A percentile compares a stretch with the other conserved stretches of the same genome.
Conservation (phyloP, 495 filamentous ascomycete species). For the Podospora comata region DNA sequence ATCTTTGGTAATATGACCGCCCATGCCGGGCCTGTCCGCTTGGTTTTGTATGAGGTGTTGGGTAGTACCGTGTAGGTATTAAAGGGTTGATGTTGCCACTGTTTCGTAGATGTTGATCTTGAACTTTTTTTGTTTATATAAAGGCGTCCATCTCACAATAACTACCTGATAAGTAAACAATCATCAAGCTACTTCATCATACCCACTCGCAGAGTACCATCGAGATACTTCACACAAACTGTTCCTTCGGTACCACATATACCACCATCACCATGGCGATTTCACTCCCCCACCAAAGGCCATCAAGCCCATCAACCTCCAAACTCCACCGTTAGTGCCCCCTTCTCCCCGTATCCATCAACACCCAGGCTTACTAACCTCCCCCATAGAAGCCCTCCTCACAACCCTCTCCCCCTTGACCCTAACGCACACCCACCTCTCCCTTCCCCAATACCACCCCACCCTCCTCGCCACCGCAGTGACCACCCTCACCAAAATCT, state of each 20-base stretch:
- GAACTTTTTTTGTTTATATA: not conserved
- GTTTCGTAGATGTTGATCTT: not conserved
- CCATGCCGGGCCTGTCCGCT: not conserved
- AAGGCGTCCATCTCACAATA: not conserved
- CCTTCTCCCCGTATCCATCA: not conserved
- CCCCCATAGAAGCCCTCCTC: not conserved
- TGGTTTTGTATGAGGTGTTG: not conserved
- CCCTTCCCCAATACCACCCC: constrained; percentile 28
- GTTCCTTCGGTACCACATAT: not conserved
- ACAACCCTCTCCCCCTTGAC: constrained; percentile 4
- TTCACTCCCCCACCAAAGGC: not conserved
- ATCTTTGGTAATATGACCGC: constrained; percentile 1
- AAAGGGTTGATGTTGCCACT: not conserved
- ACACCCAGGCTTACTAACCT: not conserved
- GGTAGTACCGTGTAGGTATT: not conserved
- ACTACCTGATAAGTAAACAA: not conserved
- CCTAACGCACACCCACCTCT: constrained; percentile 19
- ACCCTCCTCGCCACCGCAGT: constrained; percentile 23
- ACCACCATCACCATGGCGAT: not conserved
- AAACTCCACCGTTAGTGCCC: not conserved
- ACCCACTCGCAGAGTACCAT: not conserved
- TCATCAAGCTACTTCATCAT: not conserved
- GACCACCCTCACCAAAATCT: constrained; percentile 20
- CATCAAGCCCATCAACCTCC: not conserved
- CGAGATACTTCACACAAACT: not conserved